These are phyloP conservation scores for Astrothelium subdiscretum DNA, from an alignment of 495 filamentous ascomycete species.

Conservation along the genomic window DNA sequence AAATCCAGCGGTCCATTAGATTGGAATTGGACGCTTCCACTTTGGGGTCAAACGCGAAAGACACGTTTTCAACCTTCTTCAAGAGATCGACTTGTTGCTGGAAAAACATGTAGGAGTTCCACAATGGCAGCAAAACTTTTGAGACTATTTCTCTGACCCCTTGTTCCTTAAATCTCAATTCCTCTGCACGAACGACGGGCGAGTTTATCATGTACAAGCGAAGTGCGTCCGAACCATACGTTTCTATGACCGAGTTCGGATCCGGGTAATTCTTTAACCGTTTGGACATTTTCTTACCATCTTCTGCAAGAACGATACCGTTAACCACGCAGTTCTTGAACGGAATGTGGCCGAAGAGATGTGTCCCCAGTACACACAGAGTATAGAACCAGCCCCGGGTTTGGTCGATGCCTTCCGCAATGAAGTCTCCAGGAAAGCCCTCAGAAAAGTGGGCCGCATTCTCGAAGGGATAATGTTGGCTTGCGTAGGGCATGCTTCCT, in stretches of 20 bases:
- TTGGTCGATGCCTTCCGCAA: conserved; percentile 91
- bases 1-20: conserved; percentile 94
- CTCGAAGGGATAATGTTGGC: conserved; percentile 89
- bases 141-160: conserved; percentile 94
- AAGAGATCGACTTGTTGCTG: conserved; percentile 85
- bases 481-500: conserved; percentile 93
- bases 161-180: conserved; percentile 79
- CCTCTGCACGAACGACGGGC: conserved; percentile 86
- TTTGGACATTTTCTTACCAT: conserved; percentile 99
- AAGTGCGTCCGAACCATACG: conserved; percentile 88
- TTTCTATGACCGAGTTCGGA: conserved; percentile 68
- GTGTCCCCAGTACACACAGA: conserved; percentile 75
- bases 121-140: conserved; percentile 85
- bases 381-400: conserved; percentile 98
- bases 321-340: conserved; percentile 98
- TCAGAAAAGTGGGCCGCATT: conserved; percentile 60
- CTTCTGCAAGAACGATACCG: conserved; percentile 88
- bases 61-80: conserved; percentile 74
- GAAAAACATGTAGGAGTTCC: conserved; percentile 98
- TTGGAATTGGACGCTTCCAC: conserved; percentile 69
- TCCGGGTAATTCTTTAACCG: conserved; percentile 96
- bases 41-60: conserved; percentile 70
- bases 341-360: conserved; percentile 77
- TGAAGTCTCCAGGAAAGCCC: conserved; percentile 89
- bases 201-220: conserved; percentile 96